Evolutionary conservation across 257 asterid genomes (phyloP).

Genomic region (Fraxinus quadrangulata): DNA sequence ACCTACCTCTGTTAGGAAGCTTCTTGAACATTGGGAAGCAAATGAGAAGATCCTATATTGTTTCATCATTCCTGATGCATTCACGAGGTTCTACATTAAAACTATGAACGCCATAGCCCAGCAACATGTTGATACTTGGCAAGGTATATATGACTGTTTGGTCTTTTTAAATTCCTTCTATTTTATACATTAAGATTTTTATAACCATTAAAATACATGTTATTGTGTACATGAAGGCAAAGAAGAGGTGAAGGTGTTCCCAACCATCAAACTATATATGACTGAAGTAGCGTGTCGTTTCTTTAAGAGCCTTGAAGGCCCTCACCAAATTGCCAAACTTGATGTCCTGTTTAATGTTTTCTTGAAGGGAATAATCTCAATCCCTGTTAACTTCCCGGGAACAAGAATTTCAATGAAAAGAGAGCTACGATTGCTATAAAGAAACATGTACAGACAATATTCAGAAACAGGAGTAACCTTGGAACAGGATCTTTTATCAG

Average conservation of each 20-base stretch:
- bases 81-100: constrained; percentile 51
- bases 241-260: constrained; percentile 51
- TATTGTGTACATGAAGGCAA: constrained; percentile 36
- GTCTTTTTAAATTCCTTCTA: not conserved
- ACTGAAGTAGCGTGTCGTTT: constrained; percentile 70
- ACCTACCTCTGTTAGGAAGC: constrained; percentile 53
- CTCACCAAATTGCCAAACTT: constrained; percentile 47
- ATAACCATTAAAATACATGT: not conserved
- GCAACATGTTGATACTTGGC: constrained; percentile 57
- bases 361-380: constrained; percentile 60
- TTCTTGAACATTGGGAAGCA: constrained; percentile 56
- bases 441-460: constrained; percentile 41
- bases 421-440: constrained; percentile 50
- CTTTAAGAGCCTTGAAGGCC: constrained; percentile 72
- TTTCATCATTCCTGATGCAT: constrained; percentile 64
- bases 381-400: constrained; percentile 65
- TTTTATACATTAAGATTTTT: not conserved
- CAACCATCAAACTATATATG: constrained; percentile 57
- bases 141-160: constrained; percentile 32
- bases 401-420: constrained; percentile 55
- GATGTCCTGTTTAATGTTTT: constrained; percentile 54
- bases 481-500: constrained; percentile 66
- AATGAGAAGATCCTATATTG: constrained; percentile 54
- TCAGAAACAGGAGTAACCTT: constrained; percentile 53
- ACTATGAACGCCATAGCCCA: constrained; percentile 53